Base-by-base conservation (phyloP, 805 yeast genomes). In the Naumovozyma baii region DNA sequence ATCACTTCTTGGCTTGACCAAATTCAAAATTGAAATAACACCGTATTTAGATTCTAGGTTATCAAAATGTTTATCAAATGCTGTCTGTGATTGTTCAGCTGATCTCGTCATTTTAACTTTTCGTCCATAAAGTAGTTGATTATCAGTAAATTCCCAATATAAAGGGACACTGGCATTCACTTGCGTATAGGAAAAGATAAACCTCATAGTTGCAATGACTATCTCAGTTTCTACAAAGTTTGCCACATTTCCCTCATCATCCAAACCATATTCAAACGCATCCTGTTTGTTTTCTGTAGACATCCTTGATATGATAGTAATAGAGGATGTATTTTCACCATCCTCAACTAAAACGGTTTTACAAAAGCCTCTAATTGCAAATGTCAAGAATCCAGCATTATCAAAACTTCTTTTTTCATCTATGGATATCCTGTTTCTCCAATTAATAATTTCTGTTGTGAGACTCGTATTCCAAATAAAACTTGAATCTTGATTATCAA, bases 391-490 rank as follows among this genome's bases (percentile, higher is more conserved):
- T 36, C 76, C 76, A 43, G 80, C 78, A 5, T 64, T 65, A 56
- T 87, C 95, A 41, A 88, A 64, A 2, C 70, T 60, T 7, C 60
- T 56, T 45, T 76, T 78, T 37, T 80, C 82, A 14, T 66, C 70
- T 5, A 64, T 62, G 17, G 81, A 81, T 36, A 88, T 66, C 42
- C 85, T 74, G 39, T 75, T 68, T 44, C 95, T 66, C 65, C 84
- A 84, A 33, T 70, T 70, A 38, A 84, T 64, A 14, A 92, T 69
- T 48, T 87, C 96, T 39, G 75, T 72, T 70, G 87, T 80, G 76
- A 92, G 73, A 50, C 77, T 82, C 13, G 78, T 68, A 57, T 92
- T 92, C 98, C 98, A 92, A 78, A 92, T 80, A 55, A 80, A 88
- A 45, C 80, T 79, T 39, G 73, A 73, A 55, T 81, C 94, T 51